Conservation (phyloP, 108 stramenopile species). For the Cyclotella choctawhatcheeana region DNA sequence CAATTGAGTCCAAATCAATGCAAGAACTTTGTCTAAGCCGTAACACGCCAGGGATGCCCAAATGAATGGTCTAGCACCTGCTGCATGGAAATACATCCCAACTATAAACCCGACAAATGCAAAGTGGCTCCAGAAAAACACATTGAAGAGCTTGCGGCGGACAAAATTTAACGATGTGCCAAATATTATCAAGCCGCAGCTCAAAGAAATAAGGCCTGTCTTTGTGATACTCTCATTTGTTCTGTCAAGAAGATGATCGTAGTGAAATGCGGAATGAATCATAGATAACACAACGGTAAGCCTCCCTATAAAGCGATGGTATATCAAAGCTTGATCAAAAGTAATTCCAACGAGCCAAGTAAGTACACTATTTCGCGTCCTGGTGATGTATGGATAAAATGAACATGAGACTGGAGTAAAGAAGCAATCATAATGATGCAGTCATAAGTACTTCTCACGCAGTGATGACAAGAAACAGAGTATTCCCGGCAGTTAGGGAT, state of each 20-base stretch:
- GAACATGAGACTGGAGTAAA: background rate
- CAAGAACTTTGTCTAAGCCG: slow-evolving; percentile 23
- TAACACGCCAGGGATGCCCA: slow-evolving; percentile 16
- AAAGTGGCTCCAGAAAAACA: slow-evolving; percentile 41
- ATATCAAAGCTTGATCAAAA: slow-evolving; percentile 34
- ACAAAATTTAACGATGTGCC: slow-evolving; percentile 27
- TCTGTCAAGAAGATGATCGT: slow-evolving; percentile 12
- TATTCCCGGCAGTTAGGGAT: slow-evolving; percentile 37
- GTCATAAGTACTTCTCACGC: slow-evolving; percentile 3
- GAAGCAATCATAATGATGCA: background rate
- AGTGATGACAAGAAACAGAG: slow-evolving; percentile 25
- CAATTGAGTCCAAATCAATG: slow-evolving; percentile 22
- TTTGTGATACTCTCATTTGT: slow-evolving; percentile 11
- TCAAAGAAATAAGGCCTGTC: slow-evolving; percentile 27
- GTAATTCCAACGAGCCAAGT: slow-evolving; percentile 37
- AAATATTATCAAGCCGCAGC: slow-evolving; percentile 21
- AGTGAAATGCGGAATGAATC: slow-evolving; percentile 35
- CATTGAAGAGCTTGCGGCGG: slow-evolving; percentile 34
- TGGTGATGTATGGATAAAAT: background rate
- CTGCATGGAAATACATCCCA: slow-evolving; percentile 28
- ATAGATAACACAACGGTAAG: slow-evolving; percentile 20
- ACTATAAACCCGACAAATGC: slow-evolving; percentile 28
- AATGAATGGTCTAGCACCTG: slow-evolving; percentile 33
- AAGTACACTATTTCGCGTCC: slow-evolving; percentile 19
- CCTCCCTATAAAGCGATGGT: slow-evolving; percentile 36